Evolutionary conservation across 495 filamentous ascomycete genomes (phyloP).

Genomic region (Cetradonia linearis): DNA sequence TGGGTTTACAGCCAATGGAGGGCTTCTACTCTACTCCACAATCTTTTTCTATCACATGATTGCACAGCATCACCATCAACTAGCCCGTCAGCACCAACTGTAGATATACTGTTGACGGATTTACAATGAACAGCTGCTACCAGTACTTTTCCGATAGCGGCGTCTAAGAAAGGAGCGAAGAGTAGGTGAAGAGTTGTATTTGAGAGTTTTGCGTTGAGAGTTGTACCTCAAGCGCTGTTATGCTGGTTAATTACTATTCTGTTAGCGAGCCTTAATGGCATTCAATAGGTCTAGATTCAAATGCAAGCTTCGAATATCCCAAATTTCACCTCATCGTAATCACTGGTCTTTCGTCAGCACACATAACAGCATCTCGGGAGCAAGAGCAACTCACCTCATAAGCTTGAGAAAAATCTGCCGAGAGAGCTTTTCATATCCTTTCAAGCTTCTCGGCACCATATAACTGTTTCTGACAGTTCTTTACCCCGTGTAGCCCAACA

Average conservation of each 20-base stretch:
- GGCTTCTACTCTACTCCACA: too few species aligned
- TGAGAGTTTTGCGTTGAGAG: background rate
- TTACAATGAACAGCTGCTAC: too few species aligned
- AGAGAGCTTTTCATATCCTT: conserved; percentile 2
- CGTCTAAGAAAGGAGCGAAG: background rate
- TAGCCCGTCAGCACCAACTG: too few species aligned
- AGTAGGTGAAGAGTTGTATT: background rate
- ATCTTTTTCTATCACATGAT: too few species aligned
- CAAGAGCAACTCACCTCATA: background rate
- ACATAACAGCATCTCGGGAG: background rate
- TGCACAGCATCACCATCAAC: too few species aligned
- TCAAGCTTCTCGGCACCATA: conserved; percentile 12
- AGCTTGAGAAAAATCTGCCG: conserved; percentile 1
- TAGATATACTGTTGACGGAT: too few species aligned
- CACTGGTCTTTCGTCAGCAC: background rate
- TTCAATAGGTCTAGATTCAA: too few species aligned
- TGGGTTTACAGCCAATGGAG: too few species aligned
- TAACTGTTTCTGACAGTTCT: background rate
- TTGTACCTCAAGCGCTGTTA: too few species aligned
- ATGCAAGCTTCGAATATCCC: background rate
- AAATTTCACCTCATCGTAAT: background rate
- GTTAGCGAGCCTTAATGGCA: background rate
- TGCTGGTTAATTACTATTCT: background rate
- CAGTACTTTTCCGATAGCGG: too few species aligned
- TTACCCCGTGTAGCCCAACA: too few species aligned